These are phyloP conservation scores for Fusarium annulatum DNA, from an alignment of 2,329 filamentous ascomycete species.

Conservation along the genomic window DNA sequence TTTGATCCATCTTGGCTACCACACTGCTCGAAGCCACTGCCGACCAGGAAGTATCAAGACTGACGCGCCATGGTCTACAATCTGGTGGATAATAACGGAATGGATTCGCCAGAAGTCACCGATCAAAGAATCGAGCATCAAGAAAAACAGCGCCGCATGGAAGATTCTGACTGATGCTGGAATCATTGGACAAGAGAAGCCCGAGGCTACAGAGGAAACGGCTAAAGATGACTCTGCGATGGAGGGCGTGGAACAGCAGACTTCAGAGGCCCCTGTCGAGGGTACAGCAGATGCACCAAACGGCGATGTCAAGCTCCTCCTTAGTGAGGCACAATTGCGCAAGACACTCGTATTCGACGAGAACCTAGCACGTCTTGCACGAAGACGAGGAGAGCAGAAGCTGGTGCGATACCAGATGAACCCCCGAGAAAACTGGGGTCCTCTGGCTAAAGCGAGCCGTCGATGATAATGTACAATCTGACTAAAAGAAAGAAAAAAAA, in stretches of 20 bases:
- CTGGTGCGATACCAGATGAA: constrained; percentile 91
- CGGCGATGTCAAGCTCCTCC: constrained; percentile 29
- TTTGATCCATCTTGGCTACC: constrained; percentile 82
- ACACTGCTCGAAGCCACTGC: constrained; percentile 86
- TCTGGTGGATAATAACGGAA: constrained; percentile 95
- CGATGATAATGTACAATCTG: constrained; percentile 44
- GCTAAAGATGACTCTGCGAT: constrained; percentile 47
- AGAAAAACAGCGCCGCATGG: constrained; percentile 76
- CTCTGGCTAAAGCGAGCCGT: constrained; percentile 72
- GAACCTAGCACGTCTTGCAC: constrained; percentile 74
- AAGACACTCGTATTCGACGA: constrained; percentile 81
- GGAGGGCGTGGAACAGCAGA: constrained; percentile 53
- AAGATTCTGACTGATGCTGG: constrained; percentile 67
- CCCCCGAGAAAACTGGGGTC: constrained; percentile 93
- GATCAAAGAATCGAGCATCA: constrained; percentile 77
- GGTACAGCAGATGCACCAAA: constrained; percentile 29
- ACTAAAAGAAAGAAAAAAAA: not conserved
- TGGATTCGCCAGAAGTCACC: constrained; percentile 87
- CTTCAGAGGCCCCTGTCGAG: not conserved
- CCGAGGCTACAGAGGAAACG: constrained; percentile 27
- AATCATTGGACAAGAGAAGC: constrained; percentile 51
- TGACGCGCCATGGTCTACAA: constrained; percentile 86
- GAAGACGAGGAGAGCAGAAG: constrained; percentile 75
- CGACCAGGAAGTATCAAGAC: constrained; percentile 93
- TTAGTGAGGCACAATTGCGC: constrained; percentile 56